Conservation (phyloP, 2,329 filamentous ascomycete genomes). For the Escovopsis sp. region DNA sequence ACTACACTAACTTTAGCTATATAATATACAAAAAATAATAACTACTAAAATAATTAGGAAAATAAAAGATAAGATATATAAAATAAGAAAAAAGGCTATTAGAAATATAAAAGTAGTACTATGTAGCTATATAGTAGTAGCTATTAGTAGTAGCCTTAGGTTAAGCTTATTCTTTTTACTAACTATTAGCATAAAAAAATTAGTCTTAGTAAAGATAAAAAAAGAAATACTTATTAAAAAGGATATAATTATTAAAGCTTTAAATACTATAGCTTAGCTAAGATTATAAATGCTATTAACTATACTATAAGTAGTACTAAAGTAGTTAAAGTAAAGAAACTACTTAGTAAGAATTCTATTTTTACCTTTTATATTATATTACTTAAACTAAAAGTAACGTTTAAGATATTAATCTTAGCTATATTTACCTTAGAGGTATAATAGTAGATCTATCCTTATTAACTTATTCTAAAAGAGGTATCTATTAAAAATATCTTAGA, state of each 20-base stretch:
- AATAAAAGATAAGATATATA: neutral
- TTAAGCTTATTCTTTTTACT: too few relatives aligned
- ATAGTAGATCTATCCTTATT: neutral
- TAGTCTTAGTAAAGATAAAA: too few relatives aligned
- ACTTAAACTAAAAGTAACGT: neutral
- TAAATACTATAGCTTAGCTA: neutral
- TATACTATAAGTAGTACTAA: too few relatives aligned
- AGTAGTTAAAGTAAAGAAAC: too few relatives aligned
- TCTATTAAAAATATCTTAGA: neutral
- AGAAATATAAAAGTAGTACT: too few relatives aligned
- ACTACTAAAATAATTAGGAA: neutral
- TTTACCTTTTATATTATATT: neutral
- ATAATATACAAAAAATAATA: neutral
- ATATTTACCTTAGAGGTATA: too few relatives aligned
- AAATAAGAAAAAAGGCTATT: neutral
- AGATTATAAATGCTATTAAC: neutral
- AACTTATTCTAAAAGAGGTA: neutral
- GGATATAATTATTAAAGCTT: neutral
- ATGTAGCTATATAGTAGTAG: too few relatives aligned
- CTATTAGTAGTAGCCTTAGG: too few relatives aligned
- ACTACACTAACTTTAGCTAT: neutral
- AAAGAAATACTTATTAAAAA: neutral
- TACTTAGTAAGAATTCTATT: neutral
- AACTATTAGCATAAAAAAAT: too few relatives aligned
- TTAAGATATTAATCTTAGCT: too few relatives aligned